Conservation (phyloP, 805 yeast genomes). For the Danielia oregonensis region DNA sequence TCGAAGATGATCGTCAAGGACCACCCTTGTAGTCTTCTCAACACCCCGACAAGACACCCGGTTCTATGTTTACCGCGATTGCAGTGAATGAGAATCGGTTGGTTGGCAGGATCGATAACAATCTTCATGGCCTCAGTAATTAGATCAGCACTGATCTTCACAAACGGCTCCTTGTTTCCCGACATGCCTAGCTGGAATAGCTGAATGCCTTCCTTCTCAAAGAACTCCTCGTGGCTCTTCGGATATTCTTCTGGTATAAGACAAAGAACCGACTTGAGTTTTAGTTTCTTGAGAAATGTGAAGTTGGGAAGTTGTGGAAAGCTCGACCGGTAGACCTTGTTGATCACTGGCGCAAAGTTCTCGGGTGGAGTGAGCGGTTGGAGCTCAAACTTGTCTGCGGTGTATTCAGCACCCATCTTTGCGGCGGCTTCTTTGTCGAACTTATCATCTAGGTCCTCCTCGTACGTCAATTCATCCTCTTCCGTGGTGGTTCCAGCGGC, state of each 20-base stretch:
- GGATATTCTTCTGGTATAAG: conserved; percentile 93
- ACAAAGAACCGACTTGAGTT: conserved; percentile 72
- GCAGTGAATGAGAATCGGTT: conserved; percentile 90
- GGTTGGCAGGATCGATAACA: conserved; percentile 80
- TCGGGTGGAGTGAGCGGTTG: conserved; percentile 67
- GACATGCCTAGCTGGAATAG: conserved; percentile 88
- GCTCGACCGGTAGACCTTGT: conserved; percentile 75
- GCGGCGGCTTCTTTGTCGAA: conserved; percentile 26
- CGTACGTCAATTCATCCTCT: conserved; percentile 25
- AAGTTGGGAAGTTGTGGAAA: conserved; percentile 88
- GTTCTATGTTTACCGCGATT: conserved; percentile 96
- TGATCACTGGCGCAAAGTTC: conserved; percentile 80
- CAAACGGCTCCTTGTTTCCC: conserved; percentile 95
- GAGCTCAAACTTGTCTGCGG: background rate
- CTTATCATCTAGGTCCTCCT: conserved; percentile 41
- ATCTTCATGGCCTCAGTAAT: conserved; percentile 79
- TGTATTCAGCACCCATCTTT: conserved; percentile 8
- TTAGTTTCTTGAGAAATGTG: conserved; percentile 56
- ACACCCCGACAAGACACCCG: conserved; percentile 92
- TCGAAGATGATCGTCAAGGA: conserved; percentile 90
- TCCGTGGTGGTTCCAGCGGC: conserved; percentile 27
- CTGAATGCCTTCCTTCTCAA: conserved; percentile 56
- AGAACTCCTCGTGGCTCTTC: conserved; percentile 61
- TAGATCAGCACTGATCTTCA: conserved; percentile 60
- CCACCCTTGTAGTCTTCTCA: conserved; percentile 88